Evolutionary conservation across 805 yeast genomes (phyloP).

Genomic region (Yamadazyma philogaea): DNA sequence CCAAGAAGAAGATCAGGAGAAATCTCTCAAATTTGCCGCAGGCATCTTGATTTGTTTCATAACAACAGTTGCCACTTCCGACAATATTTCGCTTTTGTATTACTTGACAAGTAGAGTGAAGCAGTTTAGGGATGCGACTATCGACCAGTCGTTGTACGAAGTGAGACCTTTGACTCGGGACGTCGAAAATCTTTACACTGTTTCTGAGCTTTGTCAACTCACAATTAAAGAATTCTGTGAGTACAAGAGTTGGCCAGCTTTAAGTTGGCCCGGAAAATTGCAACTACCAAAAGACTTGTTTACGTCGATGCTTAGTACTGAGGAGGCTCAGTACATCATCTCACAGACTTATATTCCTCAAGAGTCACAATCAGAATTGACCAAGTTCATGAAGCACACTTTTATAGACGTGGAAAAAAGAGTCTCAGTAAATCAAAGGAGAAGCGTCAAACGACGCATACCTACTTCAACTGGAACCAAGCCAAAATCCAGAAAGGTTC

Average conservation of each 20-base stretch:
- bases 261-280: constrained; percentile 80
- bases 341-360: constrained; percentile 57
- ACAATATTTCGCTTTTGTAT: constrained; percentile 68
- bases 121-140: constrained; percentile 63
- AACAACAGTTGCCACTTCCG: constrained; percentile 56
- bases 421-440: neutral
- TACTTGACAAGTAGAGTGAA: constrained; percentile 77
- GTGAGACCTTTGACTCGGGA: constrained; percentile 19
- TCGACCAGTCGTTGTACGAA: constrained; percentile 29
- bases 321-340: constrained; percentile 56
- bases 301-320: constrained; percentile 53
- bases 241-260: constrained; percentile 61
- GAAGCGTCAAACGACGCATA: constrained; percentile 11
- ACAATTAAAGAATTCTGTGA: constrained; percentile 57
- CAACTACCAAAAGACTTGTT: constrained; percentile 69
- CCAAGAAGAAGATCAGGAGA: constrained; percentile 27
- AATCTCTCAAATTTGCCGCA: constrained; percentile 52
- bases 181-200: constrained; percentile 50
- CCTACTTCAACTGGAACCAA: neutral
- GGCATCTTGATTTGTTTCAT: constrained; percentile 61
- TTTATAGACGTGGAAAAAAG: constrained; percentile 11
- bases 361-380: constrained; percentile 36
- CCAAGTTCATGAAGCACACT: constrained; percentile 23
- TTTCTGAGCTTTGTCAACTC: constrained; percentile 73
- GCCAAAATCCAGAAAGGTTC: neutral